Evolutionary conservation across 78 protist genomes (phyloP).

Genomic region (Cavenderia fasciculata): DNA sequence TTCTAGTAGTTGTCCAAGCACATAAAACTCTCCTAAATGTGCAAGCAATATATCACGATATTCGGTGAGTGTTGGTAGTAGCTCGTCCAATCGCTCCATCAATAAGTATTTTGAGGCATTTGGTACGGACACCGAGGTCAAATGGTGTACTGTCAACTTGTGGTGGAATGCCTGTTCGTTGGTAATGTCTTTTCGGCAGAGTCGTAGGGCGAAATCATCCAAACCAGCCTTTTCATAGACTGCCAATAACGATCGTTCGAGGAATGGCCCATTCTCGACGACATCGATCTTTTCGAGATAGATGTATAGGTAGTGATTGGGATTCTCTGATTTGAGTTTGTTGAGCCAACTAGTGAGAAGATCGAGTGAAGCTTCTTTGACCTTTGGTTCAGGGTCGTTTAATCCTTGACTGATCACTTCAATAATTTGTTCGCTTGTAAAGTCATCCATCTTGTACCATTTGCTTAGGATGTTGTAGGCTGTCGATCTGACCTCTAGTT

Average conservation of each 20-base stretch:
- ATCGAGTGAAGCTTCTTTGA: not conserved
- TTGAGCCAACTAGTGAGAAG: constrained; percentile 19
- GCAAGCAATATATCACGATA: constrained; percentile 17
- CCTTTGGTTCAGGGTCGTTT: not conserved
- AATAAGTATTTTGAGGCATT: not conserved
- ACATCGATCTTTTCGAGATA: constrained; percentile 14
- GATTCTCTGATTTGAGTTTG: not conserved
- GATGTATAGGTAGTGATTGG: not conserved
- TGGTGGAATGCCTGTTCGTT: constrained; percentile 30
- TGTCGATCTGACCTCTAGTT: constrained; percentile 1
- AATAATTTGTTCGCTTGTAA: not conserved
- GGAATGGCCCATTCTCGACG: not conserved
- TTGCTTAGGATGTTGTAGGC: constrained; percentile 1
- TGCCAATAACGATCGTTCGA: not conserved
- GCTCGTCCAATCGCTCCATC: not conserved
- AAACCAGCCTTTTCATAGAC: not conserved
- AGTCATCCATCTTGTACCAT: not conserved
- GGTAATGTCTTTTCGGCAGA: not conserved
- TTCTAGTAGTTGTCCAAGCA: not conserved
- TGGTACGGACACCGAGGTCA: not conserved
- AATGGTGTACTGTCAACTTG: not conserved
- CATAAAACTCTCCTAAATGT: constrained; percentile 8
- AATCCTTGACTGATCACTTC: not conserved
- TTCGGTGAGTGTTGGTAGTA: constrained; percentile 45
- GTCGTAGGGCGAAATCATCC: not conserved